Evolutionary conservation across 1,284 basidiomycete genomes (phyloP).

Genomic region (Ganoderma boninense): DNA sequence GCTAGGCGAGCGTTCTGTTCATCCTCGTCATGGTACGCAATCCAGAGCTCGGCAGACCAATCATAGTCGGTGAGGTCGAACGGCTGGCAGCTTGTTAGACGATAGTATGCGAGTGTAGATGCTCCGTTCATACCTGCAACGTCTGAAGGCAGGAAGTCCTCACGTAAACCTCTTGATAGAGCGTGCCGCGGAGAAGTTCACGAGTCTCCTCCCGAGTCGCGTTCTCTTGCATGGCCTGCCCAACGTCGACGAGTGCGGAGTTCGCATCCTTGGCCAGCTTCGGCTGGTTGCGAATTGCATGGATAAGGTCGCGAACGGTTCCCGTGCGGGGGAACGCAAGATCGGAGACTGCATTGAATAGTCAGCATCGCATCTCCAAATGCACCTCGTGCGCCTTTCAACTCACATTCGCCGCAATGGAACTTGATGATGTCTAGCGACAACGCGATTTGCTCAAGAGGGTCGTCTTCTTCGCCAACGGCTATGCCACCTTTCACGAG

Average conservation of each 20-base stretch:
- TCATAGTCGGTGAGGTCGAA: slow-evolving; percentile 96
- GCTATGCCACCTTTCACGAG: slow-evolving; percentile 75
- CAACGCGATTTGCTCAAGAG: slow-evolving; percentile 89
- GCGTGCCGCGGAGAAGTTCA: slow-evolving; percentile 76
- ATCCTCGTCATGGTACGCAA: slow-evolving; percentile 92
- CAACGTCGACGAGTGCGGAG: slow-evolving; percentile 84
- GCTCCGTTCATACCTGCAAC: slow-evolving; percentile 69
- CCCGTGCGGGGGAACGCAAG: slow-evolving; percentile 75
- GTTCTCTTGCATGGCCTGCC: slow-evolving; percentile 80
- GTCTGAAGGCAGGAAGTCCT: slow-evolving; percentile 93
- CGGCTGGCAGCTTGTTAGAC: slow-evolving; percentile 57
- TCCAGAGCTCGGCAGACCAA: slow-evolving; percentile 91
- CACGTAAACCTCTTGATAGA: slow-evolving; percentile 91
- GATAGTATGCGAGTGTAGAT: not conserved
- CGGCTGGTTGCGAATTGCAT: slow-evolving; percentile 82
- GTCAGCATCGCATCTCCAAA: slow-evolving; percentile 8
- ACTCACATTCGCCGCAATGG: slow-evolving; percentile 86
- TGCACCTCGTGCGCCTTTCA: not conserved
- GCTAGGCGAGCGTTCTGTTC: slow-evolving; percentile 92
- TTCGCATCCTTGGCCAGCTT: slow-evolving; percentile 89
- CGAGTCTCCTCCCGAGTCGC: slow-evolving; percentile 71
- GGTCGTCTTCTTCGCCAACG: slow-evolving; percentile 73
- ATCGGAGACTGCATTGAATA: slow-evolving; percentile 61
- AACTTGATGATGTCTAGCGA: slow-evolving; percentile 88
- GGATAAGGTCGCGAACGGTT: slow-evolving; percentile 79